phyloP scores from a whole-genome alignment of 768 basidiomycete species.

The Kwoniella newhampshirensis region DNA sequence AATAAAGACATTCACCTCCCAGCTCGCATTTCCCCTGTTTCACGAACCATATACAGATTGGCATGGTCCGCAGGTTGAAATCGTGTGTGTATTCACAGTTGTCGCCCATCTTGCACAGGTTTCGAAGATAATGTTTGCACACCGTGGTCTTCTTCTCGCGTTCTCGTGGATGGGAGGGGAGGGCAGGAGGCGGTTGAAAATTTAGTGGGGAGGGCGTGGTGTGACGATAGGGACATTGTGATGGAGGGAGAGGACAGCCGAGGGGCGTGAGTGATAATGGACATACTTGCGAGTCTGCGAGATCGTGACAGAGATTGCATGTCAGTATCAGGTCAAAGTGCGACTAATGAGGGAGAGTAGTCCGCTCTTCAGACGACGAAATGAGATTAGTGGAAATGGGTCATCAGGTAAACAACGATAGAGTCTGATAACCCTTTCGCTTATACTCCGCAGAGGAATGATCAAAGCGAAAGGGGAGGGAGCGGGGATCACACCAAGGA shows the following conservation, averaged over 20 bases:
- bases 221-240: slow-evolving; percentile 88
- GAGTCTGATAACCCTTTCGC: too few relatives aligned
- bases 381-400: too few relatives aligned
- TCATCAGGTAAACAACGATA: too few relatives aligned
- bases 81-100: slow-evolving; percentile 98
- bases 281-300: slow-evolving; percentile 89
- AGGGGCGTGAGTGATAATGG: slow-evolving; percentile 73
- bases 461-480: too few relatives aligned
- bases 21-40: slow-evolving; percentile 97
- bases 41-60: slow-evolving; percentile 98
- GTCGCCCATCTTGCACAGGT: slow-evolving; percentile 96
- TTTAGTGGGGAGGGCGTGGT: slow-evolving; percentile 83
- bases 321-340: too few relatives aligned
- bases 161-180: slow-evolving; percentile 68
- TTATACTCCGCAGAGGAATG: too few relatives aligned
- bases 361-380: too few relatives aligned
- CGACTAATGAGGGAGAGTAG: too few relatives aligned
- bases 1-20: slow-evolving; percentile 93
- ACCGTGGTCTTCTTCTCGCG: slow-evolving; percentile 64
- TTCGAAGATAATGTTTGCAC: slow-evolving; percentile 98
- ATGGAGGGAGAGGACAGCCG: slow-evolving; percentile 86
- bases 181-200: slow-evolving; percentile 80
- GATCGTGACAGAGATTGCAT: not conserved
- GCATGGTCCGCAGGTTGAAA: slow-evolving; percentile 96
- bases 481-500: too few relatives aligned